Base-by-base conservation (phyloP, 805 yeast species). In the Kodamaea kaohsiungensis region DNA sequence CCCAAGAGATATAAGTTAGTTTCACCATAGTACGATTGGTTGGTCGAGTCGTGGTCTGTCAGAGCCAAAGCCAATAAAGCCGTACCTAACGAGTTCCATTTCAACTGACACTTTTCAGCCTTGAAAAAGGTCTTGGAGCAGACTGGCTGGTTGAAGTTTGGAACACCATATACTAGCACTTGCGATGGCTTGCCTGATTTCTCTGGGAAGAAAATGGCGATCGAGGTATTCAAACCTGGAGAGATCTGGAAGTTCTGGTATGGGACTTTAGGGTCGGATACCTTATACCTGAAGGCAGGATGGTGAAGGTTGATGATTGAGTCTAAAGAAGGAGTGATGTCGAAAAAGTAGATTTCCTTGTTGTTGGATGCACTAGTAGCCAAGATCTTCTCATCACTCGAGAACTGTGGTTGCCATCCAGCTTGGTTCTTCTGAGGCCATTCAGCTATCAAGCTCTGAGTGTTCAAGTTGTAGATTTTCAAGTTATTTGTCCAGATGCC, bases 21-120 rank as follows among this genome's bases (percentile, higher is more conserved):
- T 76, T 95, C 98, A 61, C 99, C 99, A 68, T 95, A 95, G 75
- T 95, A 95, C 1, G 96, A 88, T 77, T 93, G 87, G 70, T 96
- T 96, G 35, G 96, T 83, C 33, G 95, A 80, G 73, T 95, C 99
- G 62, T 93, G 96, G 72, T 95, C 99, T 25, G 98, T 95, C 46
- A 95, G 88, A 4, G 98, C 96, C 63, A 92, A 81, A 48, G 97
- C 97, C 66, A 96, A 77, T 57, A 93, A 78, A 6, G 98, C 96
- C 56, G 98, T 95, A 56, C 99, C 99, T 59, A 91, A 80, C 37
- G 85, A 81, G 71, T 96, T 95, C 99, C 99, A 95, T 68, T 84
- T 87, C 75, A 95, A 82, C 63, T 83, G 87, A 71, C 97, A 95
- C 60, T 89, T 83, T 68, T 95, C 99, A 49, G 98, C 98, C 75